Percentiles rank a stretch among this genome's conserved stretches.
These are phyloP conservation scores for Metahyphopichia silvanorum DNA, from an alignment of 805 yeast species.

Conservation along the genomic window DNA sequence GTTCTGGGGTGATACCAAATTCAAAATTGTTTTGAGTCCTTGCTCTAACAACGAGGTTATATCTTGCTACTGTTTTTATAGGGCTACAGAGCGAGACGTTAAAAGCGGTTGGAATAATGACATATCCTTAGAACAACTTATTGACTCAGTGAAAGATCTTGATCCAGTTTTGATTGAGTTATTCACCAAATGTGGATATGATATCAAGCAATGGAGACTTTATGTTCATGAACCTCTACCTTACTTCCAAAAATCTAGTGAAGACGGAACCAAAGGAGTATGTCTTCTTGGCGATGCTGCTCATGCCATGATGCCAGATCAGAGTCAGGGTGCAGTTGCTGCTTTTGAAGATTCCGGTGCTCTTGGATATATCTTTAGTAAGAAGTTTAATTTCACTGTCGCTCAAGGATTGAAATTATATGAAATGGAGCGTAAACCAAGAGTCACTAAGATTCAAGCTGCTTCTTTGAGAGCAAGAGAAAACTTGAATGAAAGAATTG, in stretches of 20 bases:
- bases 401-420: constrained; percentile 19
- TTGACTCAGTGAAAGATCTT: constrained; percentile 13
- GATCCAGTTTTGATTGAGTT: constrained; percentile 16
- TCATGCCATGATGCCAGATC: constrained; percentile 21
- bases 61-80: constrained; percentile 22
- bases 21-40: constrained; percentile 20
- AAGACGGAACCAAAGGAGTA: constrained; percentile 12
- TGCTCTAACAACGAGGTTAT: constrained; percentile 17
- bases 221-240: constrained; percentile 20
- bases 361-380: constrained; percentile 21
- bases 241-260: constrained; percentile 16
- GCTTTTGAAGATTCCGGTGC: constrained; percentile 21
- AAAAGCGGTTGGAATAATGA: constrained; percentile 19
- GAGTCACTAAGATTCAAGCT: constrained; percentile 26
- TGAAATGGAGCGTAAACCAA: constrained; percentile 20
- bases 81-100: constrained; percentile 12
- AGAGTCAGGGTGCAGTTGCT: constrained; percentile 19
- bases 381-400: constrained; percentile 17
- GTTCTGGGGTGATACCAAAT: constrained; percentile 20
- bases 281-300: constrained; percentile 21
- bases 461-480: constrained; percentile 28
- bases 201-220: constrained; percentile 23
- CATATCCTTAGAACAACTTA: constrained; percentile 13
- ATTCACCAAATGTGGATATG: constrained; percentile 18
- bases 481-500: constrained; percentile 27